These are phyloP conservation scores for Rugonectria rugulosa DNA, from an alignment of 2,329 filamentous ascomycete genomes.

Conservation along the genomic window DNA sequence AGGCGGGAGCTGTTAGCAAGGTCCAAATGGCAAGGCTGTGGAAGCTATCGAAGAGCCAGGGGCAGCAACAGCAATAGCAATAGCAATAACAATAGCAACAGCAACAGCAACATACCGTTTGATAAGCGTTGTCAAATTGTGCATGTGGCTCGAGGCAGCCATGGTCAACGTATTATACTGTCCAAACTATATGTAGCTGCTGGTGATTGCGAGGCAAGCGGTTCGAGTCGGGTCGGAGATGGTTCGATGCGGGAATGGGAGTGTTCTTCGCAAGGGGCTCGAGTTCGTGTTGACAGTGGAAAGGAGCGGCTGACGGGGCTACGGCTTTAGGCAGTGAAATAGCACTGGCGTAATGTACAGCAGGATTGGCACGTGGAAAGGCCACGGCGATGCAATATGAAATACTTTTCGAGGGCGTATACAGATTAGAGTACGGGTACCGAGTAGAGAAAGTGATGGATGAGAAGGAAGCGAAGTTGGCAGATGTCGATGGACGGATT, in stretches of 20 bases:
- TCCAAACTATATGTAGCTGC: background rate
- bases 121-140: conserved; percentile 96
- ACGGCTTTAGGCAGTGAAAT: conserved; percentile 25
- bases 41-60: no score
- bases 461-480: background rate
- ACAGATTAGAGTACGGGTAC: background rate
- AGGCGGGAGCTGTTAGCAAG: conserved; percentile 57
- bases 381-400: background rate
- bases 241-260: background rate
- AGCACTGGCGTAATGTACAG: conserved; percentile 12
- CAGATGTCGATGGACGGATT: background rate
- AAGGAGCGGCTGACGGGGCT: background rate
- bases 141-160: conserved; percentile 84
- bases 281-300: background rate
- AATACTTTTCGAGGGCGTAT: background rate
- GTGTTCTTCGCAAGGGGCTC: background rate
- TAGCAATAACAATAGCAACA: no score
- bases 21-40: background rate
- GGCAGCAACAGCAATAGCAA: conserved; percentile 18
- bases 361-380: background rate
- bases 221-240: background rate
- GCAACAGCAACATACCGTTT: no score
- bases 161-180: conserved; percentile 52
- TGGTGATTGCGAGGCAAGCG: background rate
- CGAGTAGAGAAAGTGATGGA: no score